Conservation (phyloP, 345 rosid genomes). For the Brassica incana region DNA sequence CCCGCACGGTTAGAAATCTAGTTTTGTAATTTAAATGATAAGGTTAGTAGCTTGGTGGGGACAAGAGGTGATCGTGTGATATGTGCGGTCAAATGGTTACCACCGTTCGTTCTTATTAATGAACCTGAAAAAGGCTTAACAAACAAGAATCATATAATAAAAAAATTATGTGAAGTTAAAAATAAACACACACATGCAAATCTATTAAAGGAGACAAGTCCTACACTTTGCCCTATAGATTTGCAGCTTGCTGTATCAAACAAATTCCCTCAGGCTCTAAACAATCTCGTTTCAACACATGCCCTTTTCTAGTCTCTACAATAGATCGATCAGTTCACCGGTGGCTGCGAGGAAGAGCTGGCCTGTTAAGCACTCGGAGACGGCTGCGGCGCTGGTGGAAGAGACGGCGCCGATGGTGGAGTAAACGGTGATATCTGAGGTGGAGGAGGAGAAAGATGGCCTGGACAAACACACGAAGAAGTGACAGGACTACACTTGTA, state of each 20-base stretch:
- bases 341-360: conserved; percentile 23
- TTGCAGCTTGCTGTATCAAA: conserved; percentile 17
- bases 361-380: conserved; percentile 37
- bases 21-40: not conserved
- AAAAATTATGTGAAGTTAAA: not conserved
- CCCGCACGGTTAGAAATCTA: too few species aligned
- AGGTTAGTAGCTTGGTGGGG: not conserved
- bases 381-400: conserved; percentile 25
- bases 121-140: conserved; percentile 23
- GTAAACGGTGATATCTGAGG: conserved; percentile 16
- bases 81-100: conserved; percentile 10
- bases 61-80: not conserved
- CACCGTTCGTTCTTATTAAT: conserved; percentile 27
- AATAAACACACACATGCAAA: conserved; percentile 15
- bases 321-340: conserved; percentile 20
- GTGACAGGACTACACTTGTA: conserved; percentile 46
- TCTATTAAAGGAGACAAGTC: conserved; percentile 8
- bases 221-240: conserved; percentile 22
- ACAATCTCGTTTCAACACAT: conserved; percentile 23
- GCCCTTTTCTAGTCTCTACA: conserved; percentile 28
- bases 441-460: conserved; percentile 32
- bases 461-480: conserved; percentile 25
- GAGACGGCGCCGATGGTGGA: conserved; percentile 8
- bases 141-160: not conserved
- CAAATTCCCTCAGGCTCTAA: not conserved